Evolutionary conservation across 192 early-diverging fungal species (phyloP).

Genomic region (Coemansia sp.): DNA sequence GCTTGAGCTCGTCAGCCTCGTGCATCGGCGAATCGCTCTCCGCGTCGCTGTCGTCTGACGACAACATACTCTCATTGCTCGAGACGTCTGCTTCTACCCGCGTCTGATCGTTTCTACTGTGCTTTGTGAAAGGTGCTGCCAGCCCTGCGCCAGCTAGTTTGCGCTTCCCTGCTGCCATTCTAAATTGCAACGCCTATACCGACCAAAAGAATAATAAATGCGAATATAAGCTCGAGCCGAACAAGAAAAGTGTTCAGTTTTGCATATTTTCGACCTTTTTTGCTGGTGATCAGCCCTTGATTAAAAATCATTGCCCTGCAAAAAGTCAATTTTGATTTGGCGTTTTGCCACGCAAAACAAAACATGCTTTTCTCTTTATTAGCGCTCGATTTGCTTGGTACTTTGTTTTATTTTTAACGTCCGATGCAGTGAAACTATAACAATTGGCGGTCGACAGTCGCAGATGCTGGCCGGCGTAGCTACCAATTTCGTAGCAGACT

Average conservation of each 20-base stretch:
- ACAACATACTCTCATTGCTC: constrained; percentile 53
- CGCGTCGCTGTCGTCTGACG: constrained; percentile 53
- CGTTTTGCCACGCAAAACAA: no score
- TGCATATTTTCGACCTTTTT: background rate
- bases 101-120: background rate
- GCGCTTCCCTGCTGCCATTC: background rate
- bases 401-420: no score
- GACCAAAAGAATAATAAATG: background rate
- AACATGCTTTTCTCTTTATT: no score
- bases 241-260: background rate
- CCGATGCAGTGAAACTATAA: no score
- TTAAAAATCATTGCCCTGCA: background rate
- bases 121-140: background rate
- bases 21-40: background rate
- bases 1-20: background rate
- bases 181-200: background rate
- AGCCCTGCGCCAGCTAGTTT: background rate
- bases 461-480: no score
- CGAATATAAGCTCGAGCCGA: background rate
- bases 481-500: no score
- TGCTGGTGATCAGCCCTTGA: background rate
- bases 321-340: no score
- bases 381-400: no score
- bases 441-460: no score
- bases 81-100: background rate